Evolutionary conservation across 768 basidiomycete genomes (phyloP).

Genomic region (Pulveroboletus ravenelii): DNA sequence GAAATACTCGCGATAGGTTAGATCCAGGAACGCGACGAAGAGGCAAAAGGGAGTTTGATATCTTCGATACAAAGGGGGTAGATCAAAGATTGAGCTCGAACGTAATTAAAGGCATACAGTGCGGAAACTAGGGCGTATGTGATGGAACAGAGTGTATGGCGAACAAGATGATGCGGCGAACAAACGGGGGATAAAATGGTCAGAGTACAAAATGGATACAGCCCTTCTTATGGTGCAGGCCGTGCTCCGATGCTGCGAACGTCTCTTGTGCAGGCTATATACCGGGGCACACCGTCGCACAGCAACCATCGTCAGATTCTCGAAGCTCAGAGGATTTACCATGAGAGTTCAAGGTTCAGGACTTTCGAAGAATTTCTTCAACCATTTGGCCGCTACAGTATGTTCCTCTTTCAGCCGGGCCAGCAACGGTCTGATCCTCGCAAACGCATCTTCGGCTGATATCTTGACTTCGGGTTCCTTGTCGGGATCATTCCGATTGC

Average conservation of each 20-base stretch:
- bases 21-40: constrained; percentile 10
- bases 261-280: constrained; percentile 9
- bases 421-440: constrained; percentile 53
- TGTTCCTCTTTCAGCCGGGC: constrained; percentile 64
- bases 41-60: constrained; percentile 3
- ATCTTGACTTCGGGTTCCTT: constrained; percentile 45
- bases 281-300: constrained; percentile 10
- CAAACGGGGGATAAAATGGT: constrained; percentile 14
- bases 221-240: constrained; percentile 16
- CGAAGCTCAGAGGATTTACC: background rate
- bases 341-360: constrained; percentile 1
- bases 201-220: constrained; percentile 23
- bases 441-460: constrained; percentile 48
- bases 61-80: constrained; percentile 2
- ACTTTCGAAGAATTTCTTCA: constrained; percentile 40
- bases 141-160: constrained; percentile 14
- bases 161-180: constrained; percentile 18
- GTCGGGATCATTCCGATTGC: constrained; percentile 50
- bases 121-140: constrained; percentile 22
- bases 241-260: constrained; percentile 12
- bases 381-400: constrained; percentile 58
- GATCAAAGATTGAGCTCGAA: constrained; percentile 16
- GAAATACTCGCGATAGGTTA: background rate
- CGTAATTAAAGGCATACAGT: constrained; percentile 25
- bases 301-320: constrained; percentile 7